These are phyloP conservation scores for Talaromyces trachyspermus DNA, from an alignment of 495 filamentous ascomycete genomes.

Conservation along the genomic window DNA sequence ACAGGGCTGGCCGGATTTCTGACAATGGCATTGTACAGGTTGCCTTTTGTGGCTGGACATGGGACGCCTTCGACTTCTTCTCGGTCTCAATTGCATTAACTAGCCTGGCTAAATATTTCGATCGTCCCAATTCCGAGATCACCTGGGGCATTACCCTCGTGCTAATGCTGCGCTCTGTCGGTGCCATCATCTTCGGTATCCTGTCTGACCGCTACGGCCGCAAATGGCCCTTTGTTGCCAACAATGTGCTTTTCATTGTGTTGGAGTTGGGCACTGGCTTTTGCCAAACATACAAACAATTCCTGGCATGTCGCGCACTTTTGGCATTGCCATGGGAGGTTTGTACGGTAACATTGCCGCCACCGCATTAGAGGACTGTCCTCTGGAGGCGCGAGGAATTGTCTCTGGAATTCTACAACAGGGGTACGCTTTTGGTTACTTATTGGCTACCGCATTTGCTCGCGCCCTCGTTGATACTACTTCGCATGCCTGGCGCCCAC, in stretches of 20 bases:
- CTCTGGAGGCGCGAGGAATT: constrained; percentile 63
- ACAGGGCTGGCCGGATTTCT: too few species aligned
- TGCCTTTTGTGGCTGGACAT: constrained; percentile 68
- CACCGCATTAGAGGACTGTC: constrained; percentile 80
- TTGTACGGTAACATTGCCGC: constrained; percentile 83
- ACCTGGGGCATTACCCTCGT: constrained; percentile 89
- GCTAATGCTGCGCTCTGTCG: constrained; percentile 71
- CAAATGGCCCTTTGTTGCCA: constrained; percentile 83
- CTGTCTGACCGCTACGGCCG: constrained; percentile 76
- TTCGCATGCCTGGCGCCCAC: constrained; percentile 66
- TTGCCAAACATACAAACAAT: constrained; percentile 66
- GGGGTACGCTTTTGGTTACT: constrained; percentile 83
- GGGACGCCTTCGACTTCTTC: constrained; percentile 92
- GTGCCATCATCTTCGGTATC: constrained; percentile 68
- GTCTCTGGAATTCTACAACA: constrained; percentile 80
- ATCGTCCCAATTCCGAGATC: constrained; percentile 62
- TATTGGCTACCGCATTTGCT: constrained; percentile 72
- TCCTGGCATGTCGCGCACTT: constrained; percentile 73
- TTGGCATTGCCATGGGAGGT: constrained; percentile 84
- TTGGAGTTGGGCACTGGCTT: constrained; percentile 79
- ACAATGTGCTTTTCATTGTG: constrained; percentile 73
- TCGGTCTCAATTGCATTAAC: constrained; percentile 71
- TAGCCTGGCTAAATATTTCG: constrained; percentile 60
- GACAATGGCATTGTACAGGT: constrained; percentile 21
- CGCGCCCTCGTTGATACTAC: constrained; percentile 66